These are phyloP conservation scores for Leishmania mexicana DNA, from an alignment of 208 protist genomes.

Conservation along the genomic window DNA sequence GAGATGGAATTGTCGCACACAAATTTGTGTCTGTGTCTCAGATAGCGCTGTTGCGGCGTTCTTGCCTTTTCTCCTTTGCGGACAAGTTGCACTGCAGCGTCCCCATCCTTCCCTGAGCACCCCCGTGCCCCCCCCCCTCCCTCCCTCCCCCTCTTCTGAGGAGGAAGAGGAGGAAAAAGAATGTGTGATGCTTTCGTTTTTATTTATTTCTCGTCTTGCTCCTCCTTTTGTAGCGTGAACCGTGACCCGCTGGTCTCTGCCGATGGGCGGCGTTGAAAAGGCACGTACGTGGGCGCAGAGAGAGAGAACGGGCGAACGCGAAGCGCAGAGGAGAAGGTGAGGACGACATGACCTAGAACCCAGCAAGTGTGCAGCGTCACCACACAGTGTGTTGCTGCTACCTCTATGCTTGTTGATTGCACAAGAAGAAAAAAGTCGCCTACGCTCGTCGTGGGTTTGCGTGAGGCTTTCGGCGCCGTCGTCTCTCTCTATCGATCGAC, in stretches of 20 bases:
- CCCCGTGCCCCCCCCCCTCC: too few species aligned
- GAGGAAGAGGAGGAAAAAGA: background rate
- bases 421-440: background rate
- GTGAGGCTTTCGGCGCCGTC: background rate
- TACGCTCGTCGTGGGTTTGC: background rate
- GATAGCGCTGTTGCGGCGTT: background rate
- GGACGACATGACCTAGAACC: too few species aligned
- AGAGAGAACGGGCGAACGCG: background rate
- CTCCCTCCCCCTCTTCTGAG: background rate
- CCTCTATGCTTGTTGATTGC: background rate
- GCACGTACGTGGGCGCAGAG: background rate
- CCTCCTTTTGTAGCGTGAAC: background rate
- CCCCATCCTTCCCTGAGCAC: background rate
- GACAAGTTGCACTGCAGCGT: background rate
- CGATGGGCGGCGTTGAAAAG: background rate
- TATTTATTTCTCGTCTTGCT: too few species aligned
- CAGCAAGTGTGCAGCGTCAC: background rate
- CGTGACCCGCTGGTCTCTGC: background rate
- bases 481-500: background rate
- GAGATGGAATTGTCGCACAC: background rate
- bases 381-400: conserved; percentile 3
- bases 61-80: background rate
- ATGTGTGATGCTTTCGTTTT: background rate
- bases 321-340: background rate
- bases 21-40: background rate